A percentile compares a stretch with the other conserved stretches of the same genome.
Evolutionary conservation across 768 basidiomycete genomes (phyloP).

Genomic region (Macrolepiota dolichaula): DNA sequence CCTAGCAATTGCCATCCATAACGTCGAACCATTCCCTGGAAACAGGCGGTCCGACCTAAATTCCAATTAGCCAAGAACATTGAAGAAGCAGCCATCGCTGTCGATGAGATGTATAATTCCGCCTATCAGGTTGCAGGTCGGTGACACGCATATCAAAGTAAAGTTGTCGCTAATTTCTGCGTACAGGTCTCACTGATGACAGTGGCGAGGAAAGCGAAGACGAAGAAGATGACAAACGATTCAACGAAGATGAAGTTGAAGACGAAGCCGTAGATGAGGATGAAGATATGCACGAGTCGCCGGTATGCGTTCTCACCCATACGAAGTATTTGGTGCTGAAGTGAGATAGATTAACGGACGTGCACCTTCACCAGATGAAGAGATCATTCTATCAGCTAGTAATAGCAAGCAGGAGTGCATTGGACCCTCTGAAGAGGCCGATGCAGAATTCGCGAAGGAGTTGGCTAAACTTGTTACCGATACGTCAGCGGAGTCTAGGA

Average conservation of each 20-base stretch:
- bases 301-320: conserved; percentile 36
- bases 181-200: conserved; percentile 26
- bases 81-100: conserved; percentile 82
- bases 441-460: conserved; percentile 93
- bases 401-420: conserved; percentile 61
- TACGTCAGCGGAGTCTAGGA: conserved; percentile 75
- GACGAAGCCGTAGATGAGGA: conserved; percentile 69
- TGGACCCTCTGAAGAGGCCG: conserved; percentile 85
- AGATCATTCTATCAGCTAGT: conserved; percentile 62
- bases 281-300: conserved; percentile 48
- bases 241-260: conserved; percentile 39
- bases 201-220: conserved; percentile 68
- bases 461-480: conserved; percentile 94
- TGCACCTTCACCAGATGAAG: conserved; percentile 79
- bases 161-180: not conserved
- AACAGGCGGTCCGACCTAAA: conserved; percentile 84
- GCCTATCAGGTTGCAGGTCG: conserved; percentile 61
- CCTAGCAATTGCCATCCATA: not conserved
- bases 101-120: conserved; percentile 84
- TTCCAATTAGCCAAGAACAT: conserved; percentile 64
- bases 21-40: conserved; percentile 4
- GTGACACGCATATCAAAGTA: conserved; percentile 16
- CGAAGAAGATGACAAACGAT: conserved; percentile 55
- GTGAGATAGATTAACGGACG: conserved; percentile 56
- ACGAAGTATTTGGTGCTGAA: not conserved